Percentiles rank a stretch among this genome's conserved stretches.
phyloP scores from a whole-genome alignment of 306 rosid species.

The Acacia confusa region DNA sequence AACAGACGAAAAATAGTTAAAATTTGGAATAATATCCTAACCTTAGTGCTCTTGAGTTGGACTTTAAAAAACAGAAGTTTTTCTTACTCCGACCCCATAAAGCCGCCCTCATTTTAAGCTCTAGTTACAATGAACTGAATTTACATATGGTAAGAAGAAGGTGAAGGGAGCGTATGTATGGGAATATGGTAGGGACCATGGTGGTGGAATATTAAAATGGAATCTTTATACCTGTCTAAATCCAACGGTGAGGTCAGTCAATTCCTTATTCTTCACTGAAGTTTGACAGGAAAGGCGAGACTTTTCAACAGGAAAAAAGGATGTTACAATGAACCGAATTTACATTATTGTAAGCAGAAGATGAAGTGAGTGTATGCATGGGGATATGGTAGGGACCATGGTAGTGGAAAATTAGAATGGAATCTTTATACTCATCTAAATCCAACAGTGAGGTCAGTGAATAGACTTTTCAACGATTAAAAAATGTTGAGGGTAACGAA shows the following conservation, averaged over 20 bases:
- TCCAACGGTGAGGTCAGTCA: neutral
- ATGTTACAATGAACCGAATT: conserved; percentile 36
- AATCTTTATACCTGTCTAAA: neutral
- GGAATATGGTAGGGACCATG: neutral
- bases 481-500: neutral
- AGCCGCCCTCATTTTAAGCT: no score
- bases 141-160: neutral
- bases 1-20: no score
- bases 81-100: no score
- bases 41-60: no score
- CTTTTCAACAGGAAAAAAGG: no score
- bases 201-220: neutral
- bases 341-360: neutral
- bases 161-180: neutral
- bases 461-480: neutral
- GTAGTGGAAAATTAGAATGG: neutral
- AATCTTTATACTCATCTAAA: neutral
- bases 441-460: neutral
- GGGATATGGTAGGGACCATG: neutral
- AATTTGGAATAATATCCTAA: no score
- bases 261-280: no score
- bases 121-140: conserved; percentile 37
- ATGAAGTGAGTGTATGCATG: neutral
- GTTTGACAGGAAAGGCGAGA: no score
- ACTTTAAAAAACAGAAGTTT: no score